Percentiles rank a stretch among this genome's conserved stretches.
These are phyloP conservation scores for Sporothrix phasma DNA, from an alignment of 2,329 filamentous ascomycete genomes.

Conservation along the genomic window DNA sequence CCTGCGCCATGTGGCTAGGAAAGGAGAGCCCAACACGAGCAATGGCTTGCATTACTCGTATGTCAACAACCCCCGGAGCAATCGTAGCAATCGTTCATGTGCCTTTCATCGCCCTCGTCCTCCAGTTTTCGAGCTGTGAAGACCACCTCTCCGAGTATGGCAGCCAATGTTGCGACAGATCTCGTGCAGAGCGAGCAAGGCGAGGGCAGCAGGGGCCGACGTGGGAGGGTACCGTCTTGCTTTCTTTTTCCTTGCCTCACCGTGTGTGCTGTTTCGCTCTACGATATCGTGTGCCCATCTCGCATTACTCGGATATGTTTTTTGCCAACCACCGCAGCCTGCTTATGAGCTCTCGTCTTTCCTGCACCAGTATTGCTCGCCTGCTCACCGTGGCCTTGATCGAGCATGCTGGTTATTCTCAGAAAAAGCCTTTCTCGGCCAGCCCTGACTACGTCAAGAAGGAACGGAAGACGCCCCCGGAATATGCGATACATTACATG, in stretches of 20 bases:
- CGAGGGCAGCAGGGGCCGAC: neutral
- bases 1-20: no score
- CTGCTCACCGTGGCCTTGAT: neutral
- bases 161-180: neutral
- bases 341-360: conserved; percentile 1
- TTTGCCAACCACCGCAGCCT: neutral
- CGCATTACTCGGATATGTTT: neutral
- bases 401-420: neutral
- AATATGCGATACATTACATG: neutral
- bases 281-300: neutral
- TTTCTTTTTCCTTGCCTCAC: neutral
- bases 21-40: no score
- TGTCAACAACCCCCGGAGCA: no score
- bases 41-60: no score
- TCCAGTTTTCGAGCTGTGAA: no score
- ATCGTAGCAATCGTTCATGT: no score
- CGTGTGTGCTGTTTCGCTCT: neutral
- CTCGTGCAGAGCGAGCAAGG: neutral
- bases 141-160: neutral
- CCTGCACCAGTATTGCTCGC: neutral
- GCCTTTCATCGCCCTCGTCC: no score
- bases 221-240: neutral
- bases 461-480: neutral
- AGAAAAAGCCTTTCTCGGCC: neutral
- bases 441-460: no score